These are phyloP conservation scores for Pichia inconspicua DNA, from an alignment of 1,139 yeast species.

Conservation along the genomic window DNA sequence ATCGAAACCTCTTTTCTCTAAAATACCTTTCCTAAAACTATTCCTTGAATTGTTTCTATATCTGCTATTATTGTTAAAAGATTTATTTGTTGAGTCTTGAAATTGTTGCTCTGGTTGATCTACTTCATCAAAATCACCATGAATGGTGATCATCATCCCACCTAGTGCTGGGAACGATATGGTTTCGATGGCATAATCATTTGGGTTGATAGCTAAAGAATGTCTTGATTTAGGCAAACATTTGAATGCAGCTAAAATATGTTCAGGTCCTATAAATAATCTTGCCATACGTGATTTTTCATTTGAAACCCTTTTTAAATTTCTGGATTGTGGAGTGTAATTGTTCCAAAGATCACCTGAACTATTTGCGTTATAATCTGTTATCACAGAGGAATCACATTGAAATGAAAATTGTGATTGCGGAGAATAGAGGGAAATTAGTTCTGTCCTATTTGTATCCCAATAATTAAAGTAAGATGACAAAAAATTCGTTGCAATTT, in stretches of 20 bases:
- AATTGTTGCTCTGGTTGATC: constrained; percentile 26
- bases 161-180: constrained; percentile 64
- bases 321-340: constrained; percentile 67
- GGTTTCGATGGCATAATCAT: constrained; percentile 68
- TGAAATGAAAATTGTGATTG: constrained; percentile 79
- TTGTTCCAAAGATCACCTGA: constrained; percentile 46
- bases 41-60: constrained; percentile 16
- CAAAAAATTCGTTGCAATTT: constrained; percentile 66
- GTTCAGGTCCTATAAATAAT: constrained; percentile 64
- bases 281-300: constrained; percentile 48
- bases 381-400: constrained; percentile 41
- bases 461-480: constrained; percentile 68
- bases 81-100: constrained; percentile 10
- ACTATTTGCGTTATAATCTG: constrained; percentile 15
- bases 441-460: constrained; percentile 70
- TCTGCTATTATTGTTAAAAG: constrained; percentile 1
- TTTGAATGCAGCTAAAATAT: constrained; percentile 52
- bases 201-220: constrained; percentile 53
- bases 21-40: constrained; percentile 29
- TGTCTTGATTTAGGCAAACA: constrained; percentile 74
- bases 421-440: constrained; percentile 66
- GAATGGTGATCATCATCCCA: constrained; percentile 71
- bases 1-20: constrained; percentile 73
- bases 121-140: constrained; percentile 75
- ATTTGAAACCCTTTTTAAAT: constrained; percentile 61